Evolutionary conservation across 164 flowering plant genomes (phyloP), one percentile per base, ranked within the genome.

Genomic region (Tetrastigma voinierianum): DNA sequence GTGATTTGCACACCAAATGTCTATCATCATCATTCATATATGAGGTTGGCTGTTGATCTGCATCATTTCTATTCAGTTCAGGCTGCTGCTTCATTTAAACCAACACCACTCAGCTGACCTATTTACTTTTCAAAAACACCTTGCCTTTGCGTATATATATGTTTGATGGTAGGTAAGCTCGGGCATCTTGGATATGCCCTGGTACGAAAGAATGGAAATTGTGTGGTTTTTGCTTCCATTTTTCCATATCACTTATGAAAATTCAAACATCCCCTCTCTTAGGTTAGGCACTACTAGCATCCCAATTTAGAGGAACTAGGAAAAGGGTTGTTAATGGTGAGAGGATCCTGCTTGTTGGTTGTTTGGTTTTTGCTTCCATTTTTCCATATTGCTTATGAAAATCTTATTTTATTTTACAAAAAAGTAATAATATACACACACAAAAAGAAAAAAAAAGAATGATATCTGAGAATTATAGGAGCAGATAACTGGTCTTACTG

Each of bases 401-500:
- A 15, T 49, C 12, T 13, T 21, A 21, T 32, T 12, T 21, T 17
- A 5, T 10, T 8, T 52, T n/a, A 9, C 8, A 19, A n/a, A 3
- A 52, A 52, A 17, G 10, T 17, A n/a, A n/a, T 4, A 15, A 57
- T 57, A 19, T 23, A 23, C 16, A 3, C n/a, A n/a, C n/a, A n/a
- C n/a, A n/a, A n/a, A n/a, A n/a, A n/a, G n/a, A n/a, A n/a, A n/a
- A n/a, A n/a, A 3, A 12, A 57, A 24, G 46, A 24, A 58, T 23
- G 11, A 20, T 11, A 59, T 21, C 14, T 46, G 4, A 13, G 18
- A 17, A 10, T 21, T 14, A 51, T 16, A 32, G 15, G 47, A 24
- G 14, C 19, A n/a, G 14, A 64, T 44, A 1, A 51, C 16, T 46
- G 21, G 2, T 56, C 80, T 73, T 79, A 84, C 90, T 19, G 84